Evolutionary conservation across 1,284 basidiomycete genomes (phyloP).

Genomic region (Calocybe gambosa): DNA sequence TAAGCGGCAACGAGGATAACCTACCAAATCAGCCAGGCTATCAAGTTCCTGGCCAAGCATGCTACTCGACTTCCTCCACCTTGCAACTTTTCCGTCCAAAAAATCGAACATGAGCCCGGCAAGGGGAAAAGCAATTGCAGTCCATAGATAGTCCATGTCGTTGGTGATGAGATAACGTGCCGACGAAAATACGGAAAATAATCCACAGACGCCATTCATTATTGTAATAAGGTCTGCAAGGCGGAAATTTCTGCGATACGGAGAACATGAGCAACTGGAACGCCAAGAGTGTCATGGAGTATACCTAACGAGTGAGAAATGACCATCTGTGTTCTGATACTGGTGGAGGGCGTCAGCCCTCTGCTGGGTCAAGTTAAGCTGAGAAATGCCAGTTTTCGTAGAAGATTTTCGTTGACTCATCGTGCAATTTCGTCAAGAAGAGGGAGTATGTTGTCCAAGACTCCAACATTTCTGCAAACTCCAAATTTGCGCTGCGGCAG

Average conservation of each 20-base stretch:
- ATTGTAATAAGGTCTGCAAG: constrained; percentile 98
- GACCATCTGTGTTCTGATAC: constrained; percentile 84
- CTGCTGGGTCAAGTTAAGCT: constrained; percentile 17
- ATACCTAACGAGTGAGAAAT: constrained; percentile 93
- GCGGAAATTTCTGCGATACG: constrained; percentile 80
- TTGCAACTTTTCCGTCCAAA: constrained; percentile 94
- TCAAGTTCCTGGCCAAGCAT: constrained; percentile 99
- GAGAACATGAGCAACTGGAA: constrained; percentile 8
- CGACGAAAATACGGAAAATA: constrained; percentile 91
- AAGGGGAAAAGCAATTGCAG: constrained; percentile 83
- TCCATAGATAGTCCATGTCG: constrained; percentile 79
- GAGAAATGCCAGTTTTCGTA: constrained; percentile 18
- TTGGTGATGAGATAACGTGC: constrained; percentile 82
- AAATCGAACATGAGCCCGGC: constrained; percentile 99
- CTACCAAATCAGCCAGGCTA: constrained; percentile 89
- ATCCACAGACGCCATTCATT: constrained; percentile 98
- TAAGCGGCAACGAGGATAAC: constrained; percentile 20
- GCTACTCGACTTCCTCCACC: constrained; percentile 93
- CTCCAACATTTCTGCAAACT: no score
- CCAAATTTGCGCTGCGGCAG: constrained; percentile 4
- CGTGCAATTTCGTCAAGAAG: constrained; percentile 11
- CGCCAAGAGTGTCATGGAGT: constrained; percentile 9
- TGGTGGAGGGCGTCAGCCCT: constrained; percentile 64
- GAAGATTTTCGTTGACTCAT: constrained; percentile 37
- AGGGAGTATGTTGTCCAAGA: not conserved